A percentile compares a stretch with the other conserved stretches of the same genome.
These are phyloP conservation scores for Boletus patriciae DNA, from an alignment of 768 basidiomycete species.

Conservation along the genomic window DNA sequence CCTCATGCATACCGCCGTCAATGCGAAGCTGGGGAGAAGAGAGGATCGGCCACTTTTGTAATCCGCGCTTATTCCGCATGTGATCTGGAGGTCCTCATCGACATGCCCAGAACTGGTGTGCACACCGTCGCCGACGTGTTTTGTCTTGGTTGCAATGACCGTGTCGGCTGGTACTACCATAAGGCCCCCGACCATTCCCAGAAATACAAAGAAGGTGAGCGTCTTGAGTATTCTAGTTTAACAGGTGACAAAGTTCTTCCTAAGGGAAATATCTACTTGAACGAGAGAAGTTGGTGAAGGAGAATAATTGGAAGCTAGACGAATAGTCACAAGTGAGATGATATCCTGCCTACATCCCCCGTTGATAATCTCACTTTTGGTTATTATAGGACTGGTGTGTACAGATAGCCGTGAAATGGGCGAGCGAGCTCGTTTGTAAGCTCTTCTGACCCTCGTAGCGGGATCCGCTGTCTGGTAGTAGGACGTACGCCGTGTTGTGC, in stretches of 20 bases:
- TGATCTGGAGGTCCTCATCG: neutral
- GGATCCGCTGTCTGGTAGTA: neutral
- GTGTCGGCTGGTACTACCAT: slow-evolving; percentile 82
- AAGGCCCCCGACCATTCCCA: slow-evolving; percentile 73
- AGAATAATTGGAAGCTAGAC: slow-evolving; percentile 76
- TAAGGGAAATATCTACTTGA: slow-evolving; percentile 81
- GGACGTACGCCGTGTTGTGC: neutral
- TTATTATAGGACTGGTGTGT: neutral
- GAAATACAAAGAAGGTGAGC: slow-evolving; percentile 82
- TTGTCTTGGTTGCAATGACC: slow-evolving; percentile 76
- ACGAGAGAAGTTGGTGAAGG: slow-evolving; percentile 75
- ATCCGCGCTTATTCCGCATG: slow-evolving; percentile 15
- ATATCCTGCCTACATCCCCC: neutral
- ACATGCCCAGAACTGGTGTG: slow-evolving; percentile 61
- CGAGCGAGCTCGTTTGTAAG: neutral
- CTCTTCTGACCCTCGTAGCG: neutral
- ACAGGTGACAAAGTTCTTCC: neutral
- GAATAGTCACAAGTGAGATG: slow-evolving; percentile 26
- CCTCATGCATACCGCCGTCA: slow-evolving; percentile 74
- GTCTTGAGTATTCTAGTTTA: neutral
- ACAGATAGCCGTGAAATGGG: neutral
- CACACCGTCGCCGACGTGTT: slow-evolving; percentile 81
- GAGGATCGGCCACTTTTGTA: slow-evolving; percentile 78
- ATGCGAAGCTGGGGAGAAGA: slow-evolving; percentile 68
- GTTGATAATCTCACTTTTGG: neutral